Conservation (phyloP, 1,139 yeast species). For the Meyerozyma sp. region DNA sequence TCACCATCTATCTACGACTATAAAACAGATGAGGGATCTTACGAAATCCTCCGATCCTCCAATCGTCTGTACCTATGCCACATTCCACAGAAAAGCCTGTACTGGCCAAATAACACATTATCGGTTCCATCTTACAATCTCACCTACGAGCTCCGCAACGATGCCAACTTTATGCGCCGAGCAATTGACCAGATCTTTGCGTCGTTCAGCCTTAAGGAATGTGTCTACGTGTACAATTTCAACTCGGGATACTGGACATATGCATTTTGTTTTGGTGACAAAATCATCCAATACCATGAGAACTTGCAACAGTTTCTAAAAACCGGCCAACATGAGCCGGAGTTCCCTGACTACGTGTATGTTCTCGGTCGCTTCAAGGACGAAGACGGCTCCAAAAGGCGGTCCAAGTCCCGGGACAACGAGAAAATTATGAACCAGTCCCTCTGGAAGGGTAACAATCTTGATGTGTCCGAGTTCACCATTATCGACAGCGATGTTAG, state of each 20-base stretch:
- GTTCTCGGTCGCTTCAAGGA: slow-evolving; percentile 40
- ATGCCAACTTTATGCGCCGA: slow-evolving; percentile 14
- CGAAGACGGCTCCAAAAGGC: slow-evolving; percentile 14
- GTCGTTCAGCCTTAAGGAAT: slow-evolving; percentile 19
- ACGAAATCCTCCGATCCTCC: neutral
- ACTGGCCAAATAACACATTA: neutral
- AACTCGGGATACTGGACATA: slow-evolving; percentile 61
- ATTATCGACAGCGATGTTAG: slow-evolving; percentile 17
- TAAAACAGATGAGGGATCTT: neutral
- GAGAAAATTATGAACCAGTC: slow-evolving; percentile 21
- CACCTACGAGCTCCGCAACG: slow-evolving; percentile 6
- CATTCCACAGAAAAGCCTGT: neutral
- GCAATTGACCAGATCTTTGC: slow-evolving; percentile 15
- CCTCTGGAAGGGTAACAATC: slow-evolving; percentile 7
- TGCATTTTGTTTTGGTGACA: slow-evolving; percentile 50
- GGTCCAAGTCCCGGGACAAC: slow-evolving; percentile 4
- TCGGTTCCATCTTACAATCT: neutral
- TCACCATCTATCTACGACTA: neutral
- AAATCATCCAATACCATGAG: slow-evolving; percentile 56
- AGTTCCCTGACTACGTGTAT: slow-evolving; percentile 33
- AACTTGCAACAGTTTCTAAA: slow-evolving; percentile 18
- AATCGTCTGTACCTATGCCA: neutral
- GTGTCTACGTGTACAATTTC: slow-evolving; percentile 30
- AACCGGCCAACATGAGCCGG: slow-evolving; percentile 27
- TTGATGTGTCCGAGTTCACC: slow-evolving; percentile 15